Percentiles rank a stretch among this genome's conserved stretches.
phyloP scores from a whole-genome alignment of 1,284 basidiomycete genomes.

The Acaromyces ingoldii region DNA sequence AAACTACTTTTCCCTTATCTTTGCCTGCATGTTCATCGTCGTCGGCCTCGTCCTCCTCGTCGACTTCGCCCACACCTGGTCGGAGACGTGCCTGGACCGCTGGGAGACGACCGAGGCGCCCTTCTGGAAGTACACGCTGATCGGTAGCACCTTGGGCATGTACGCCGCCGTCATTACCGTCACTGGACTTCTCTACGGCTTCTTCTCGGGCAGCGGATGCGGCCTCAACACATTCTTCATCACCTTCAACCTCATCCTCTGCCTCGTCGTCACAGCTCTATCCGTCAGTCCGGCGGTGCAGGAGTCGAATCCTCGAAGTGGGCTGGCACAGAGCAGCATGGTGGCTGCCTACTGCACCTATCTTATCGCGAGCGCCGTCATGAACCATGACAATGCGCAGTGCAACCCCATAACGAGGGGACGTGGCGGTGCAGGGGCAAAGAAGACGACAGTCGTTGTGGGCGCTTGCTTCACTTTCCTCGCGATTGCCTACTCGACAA shows the following conservation, averaged over 20 bases:
- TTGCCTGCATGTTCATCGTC: slow-evolving; percentile 87
- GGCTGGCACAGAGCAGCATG: slow-evolving; percentile 91
- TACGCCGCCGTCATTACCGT: slow-evolving; percentile 77
- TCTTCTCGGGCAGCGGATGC: slow-evolving; percentile 82
- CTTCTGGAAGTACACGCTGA: slow-evolving; percentile 92
- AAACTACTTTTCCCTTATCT: slow-evolving; percentile 81
- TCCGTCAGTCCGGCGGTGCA: slow-evolving; percentile 83
- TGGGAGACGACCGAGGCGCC: slow-evolving; percentile 83
- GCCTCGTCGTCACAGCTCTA: slow-evolving; percentile 72
- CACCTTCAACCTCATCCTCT: slow-evolving; percentile 81
- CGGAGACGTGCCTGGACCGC: slow-evolving; percentile 89
- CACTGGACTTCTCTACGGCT: slow-evolving; percentile 82
- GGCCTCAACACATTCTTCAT: slow-evolving; percentile 92
- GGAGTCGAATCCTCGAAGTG: slow-evolving; percentile 87
- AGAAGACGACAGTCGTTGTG: slow-evolving; percentile 79
- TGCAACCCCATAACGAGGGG: slow-evolving; percentile 80
- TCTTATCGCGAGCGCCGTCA: slow-evolving; percentile 86
- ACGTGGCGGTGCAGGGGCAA: slow-evolving; percentile 62
- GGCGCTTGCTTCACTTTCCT: slow-evolving; percentile 95
- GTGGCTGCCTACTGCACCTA: slow-evolving; percentile 97
- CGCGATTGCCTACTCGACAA: slow-evolving; percentile 95
- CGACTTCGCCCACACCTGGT: slow-evolving; percentile 98
- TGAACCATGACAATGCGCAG: slow-evolving; percentile 74
- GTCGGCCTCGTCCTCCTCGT: slow-evolving; percentile 93
- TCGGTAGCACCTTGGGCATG: slow-evolving; percentile 85